Evolutionary conservation across 176 grass and related monocot species (phyloP).

Genomic region (Carex scoparia): DNA sequence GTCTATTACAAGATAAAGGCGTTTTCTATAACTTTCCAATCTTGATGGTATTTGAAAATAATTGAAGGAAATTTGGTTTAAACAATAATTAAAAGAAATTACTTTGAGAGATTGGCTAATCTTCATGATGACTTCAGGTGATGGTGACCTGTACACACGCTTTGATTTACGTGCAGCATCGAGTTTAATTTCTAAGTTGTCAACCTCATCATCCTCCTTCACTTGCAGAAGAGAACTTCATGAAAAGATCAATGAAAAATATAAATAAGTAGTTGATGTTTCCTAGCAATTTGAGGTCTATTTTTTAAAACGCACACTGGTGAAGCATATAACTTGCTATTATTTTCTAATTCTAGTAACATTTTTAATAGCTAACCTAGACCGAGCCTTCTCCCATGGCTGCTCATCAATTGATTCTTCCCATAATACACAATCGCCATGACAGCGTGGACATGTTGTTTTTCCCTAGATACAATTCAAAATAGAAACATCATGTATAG

Average conservation of each 20-base stretch:
- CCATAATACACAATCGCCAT: slow-evolving; percentile 94
- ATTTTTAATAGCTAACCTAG: slow-evolving; percentile 39
- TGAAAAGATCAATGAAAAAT: slow-evolving; percentile 16
- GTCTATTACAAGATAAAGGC: not conserved
- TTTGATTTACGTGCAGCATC: slow-evolving; percentile 52
- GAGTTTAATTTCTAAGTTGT: slow-evolving; percentile 85
- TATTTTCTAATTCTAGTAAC: slow-evolving; percentile 4
- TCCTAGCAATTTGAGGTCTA: not conserved
- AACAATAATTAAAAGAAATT: slow-evolving; percentile 26
- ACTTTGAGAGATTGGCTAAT: slow-evolving; percentile 82
- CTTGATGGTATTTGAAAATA: not conserved
- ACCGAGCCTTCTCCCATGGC: slow-evolving; percentile 81
- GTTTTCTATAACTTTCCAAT: not conserved
- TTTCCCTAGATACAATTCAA: slow-evolving; percentile 48
- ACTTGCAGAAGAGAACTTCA: slow-evolving; percentile 83
- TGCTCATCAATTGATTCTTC: slow-evolving; percentile 90
- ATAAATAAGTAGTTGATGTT: not conserved
- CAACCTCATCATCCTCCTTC: slow-evolving; percentile 91
- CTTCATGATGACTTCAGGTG: slow-evolving; percentile 86
- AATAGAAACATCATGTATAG: not conserved
- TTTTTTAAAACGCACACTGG: not conserved
- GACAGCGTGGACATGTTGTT: slow-evolving; percentile 57
- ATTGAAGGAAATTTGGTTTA: not conserved
- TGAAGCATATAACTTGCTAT: not conserved
- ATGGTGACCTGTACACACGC: slow-evolving; percentile 60